These are phyloP conservation scores for Dalechampia spathulata DNA, from an alignment of 441 rosid genomes.

Conservation along the genomic window DNA sequence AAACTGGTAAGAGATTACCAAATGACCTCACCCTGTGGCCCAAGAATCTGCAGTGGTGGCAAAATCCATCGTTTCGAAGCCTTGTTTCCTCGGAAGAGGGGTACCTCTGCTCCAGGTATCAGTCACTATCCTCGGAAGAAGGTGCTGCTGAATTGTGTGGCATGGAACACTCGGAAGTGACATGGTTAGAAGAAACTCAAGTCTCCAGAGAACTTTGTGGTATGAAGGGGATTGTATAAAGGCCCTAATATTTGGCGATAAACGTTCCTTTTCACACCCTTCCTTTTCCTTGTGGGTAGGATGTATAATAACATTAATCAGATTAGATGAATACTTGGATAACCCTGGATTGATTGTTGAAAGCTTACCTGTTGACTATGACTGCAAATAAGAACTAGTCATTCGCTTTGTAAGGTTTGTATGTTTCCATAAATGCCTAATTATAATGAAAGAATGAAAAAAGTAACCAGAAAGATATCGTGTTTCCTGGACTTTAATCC, in stretches of 20 bases:
- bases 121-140: neutral
- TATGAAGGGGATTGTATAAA: constrained; percentile 30
- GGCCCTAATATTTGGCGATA: constrained; percentile 42
- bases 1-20: constrained; percentile 36
- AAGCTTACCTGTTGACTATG: constrained; percentile 18
- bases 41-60: constrained; percentile 41
- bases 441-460: too few relatives aligned
- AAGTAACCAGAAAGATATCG: too few relatives aligned
- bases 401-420: constrained; percentile 20
- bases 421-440: constrained; percentile 14
- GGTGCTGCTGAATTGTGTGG: constrained; percentile 23
- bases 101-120: constrained; percentile 34
- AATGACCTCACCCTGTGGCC: constrained; percentile 31
- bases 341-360: constrained; percentile 17
- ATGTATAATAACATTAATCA: constrained; percentile 10
- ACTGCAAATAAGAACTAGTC: constrained; percentile 19
- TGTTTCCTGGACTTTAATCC: too few relatives aligned
- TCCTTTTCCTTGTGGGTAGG: neutral
- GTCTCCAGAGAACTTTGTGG: constrained; percentile 35
- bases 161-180: constrained; percentile 19
- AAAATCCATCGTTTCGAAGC: constrained; percentile 43
- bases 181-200: constrained; percentile 37
- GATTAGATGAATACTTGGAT: constrained; percentile 20
- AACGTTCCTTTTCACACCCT: too few relatives aligned
- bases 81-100: constrained; percentile 33